A percentile compares a stretch with the other conserved stretches of the same genome.
Conservation (phyloP, 768 basidiomycete species). For the Russula lepida region DNA sequence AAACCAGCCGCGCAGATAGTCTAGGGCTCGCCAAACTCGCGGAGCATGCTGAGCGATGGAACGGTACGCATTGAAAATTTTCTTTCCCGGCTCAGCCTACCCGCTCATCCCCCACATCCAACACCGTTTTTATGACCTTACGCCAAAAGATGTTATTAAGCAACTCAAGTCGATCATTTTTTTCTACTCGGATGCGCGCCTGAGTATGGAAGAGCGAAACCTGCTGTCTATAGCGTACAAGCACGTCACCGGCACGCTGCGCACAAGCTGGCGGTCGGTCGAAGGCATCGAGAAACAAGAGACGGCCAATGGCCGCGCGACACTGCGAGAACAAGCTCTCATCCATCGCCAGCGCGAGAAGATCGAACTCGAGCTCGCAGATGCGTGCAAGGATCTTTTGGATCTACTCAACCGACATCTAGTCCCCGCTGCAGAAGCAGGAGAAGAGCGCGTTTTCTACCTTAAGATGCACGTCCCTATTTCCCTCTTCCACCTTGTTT, state of each 20-base stretch:
- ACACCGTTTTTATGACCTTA: neutral
- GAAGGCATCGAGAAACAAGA: conserved; percentile 69
- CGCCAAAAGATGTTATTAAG: conserved; percentile 54
- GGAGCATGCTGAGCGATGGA: conserved; percentile 83
- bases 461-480: conserved; percentile 61
- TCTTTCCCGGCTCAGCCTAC: neutral
- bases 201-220: conserved; percentile 81
- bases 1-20: conserved; percentile 28
- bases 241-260: conserved; percentile 76
- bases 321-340: conserved; percentile 51
- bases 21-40: conserved; percentile 71
- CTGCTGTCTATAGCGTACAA: conserved; percentile 89
- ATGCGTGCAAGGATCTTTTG: conserved; percentile 74
- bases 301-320: conserved; percentile 33
- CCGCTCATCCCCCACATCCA: neutral
- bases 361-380: conserved; percentile 70
- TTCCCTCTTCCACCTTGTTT: neutral
- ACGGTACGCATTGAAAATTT: conserved; percentile 42
- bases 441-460: conserved; percentile 85
- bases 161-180: conserved; percentile 73
- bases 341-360: conserved; percentile 65
- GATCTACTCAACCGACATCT: conserved; percentile 52
- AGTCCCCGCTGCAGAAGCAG: conserved; percentile 54
- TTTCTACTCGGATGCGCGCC: conserved; percentile 53
- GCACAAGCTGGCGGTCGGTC: conserved; percentile 78